Evolutionary conservation across 371 early-diverging fungal genomes (phyloP), one percentile per base, ranked within the genome.

Genomic region (Mycotypha africana): DNA sequence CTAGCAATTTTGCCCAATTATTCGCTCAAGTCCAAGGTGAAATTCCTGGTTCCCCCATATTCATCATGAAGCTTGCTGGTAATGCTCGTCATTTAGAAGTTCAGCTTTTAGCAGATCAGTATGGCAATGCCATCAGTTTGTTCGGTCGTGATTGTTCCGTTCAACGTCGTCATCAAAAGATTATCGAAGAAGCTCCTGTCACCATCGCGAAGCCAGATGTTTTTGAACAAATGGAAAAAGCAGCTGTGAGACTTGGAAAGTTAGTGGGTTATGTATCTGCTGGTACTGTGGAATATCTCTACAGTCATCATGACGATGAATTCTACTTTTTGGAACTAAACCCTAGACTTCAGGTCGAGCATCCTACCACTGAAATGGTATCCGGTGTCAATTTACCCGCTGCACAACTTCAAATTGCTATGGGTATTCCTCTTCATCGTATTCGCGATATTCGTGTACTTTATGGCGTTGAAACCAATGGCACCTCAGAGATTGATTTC

Each of bases 121-220:
- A 96, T 59, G 97, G 97, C 43, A 94, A 98, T 58, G 95, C 92
- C 10, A 94, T 97, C 64, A 93, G 97, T 34, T 82, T 99, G 56
- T 98, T 98, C 64, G 97, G 94, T 30, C 81, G 99, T 49, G 99
- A 99, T 74, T 99, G 99, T 68, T 96, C 98, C 9, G 93, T 98
- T 17, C 99, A 99, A 78, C 85, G 99, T 53, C 84, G 99, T 53
- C 97, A 99, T 62, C 99, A 92, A 71, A 91, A 91, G 81, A 92
- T 91, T 51, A 91, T 95, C 33, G 94, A 95, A 71, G 93, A 93
- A 74, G 97, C 97, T 3, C 98, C 98, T 2, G 92, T 94, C 38
- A 91, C 88, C 23, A 88, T 95, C 47, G 98, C 97, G 48, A 78
- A 83, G 48, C 76, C 76, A 4, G 88, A 88, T 22, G 76, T 86